Evolutionary conservation across 495 filamentous ascomycete genomes (phyloP).

Genomic region (Hypoxylon fuscum): DNA sequence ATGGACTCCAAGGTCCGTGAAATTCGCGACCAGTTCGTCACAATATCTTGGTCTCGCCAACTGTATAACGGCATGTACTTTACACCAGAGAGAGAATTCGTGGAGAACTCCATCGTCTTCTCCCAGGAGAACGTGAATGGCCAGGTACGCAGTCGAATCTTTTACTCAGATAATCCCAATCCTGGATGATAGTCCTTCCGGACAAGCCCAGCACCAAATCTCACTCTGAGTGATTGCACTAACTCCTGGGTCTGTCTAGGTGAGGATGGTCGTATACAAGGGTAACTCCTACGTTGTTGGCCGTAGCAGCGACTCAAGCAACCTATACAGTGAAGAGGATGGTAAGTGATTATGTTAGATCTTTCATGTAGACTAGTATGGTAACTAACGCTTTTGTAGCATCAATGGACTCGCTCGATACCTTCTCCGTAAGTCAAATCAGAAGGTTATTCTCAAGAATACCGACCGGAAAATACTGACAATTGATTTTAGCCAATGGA

Average conservation of each 20-base stretch:
- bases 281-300: slow-evolving; percentile 78
- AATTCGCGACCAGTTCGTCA: slow-evolving; percentile 85
- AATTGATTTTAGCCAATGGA: too few species aligned
- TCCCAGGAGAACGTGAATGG: slow-evolving; percentile 69
- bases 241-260: too few species aligned
- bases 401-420: slow-evolving; percentile 90
- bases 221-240: too few species aligned
- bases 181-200: too few species aligned
- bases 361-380: too few species aligned
- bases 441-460: too few species aligned
- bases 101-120: slow-evolving; percentile 73
- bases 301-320: slow-evolving; percentile 77
- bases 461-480: too few species aligned
- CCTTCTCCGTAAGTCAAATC: too few species aligned
- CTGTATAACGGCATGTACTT: slow-evolving; percentile 86
- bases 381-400: too few species aligned
- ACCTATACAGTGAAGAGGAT: slow-evolving; percentile 85
- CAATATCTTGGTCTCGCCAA: slow-evolving; percentile 74
- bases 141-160: slow-evolving; percentile 68
- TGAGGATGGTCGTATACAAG: slow-evolving; percentile 49
- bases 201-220: too few species aligned
- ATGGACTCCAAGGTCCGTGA: slow-evolving; percentile 85
- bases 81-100: slow-evolving; percentile 71
- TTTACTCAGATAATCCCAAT: too few species aligned
- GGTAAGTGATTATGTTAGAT: too few species aligned